phyloP scores from a whole-genome alignment of 169 alveolate genomes.

The Cryptosporidium muris region DNA sequence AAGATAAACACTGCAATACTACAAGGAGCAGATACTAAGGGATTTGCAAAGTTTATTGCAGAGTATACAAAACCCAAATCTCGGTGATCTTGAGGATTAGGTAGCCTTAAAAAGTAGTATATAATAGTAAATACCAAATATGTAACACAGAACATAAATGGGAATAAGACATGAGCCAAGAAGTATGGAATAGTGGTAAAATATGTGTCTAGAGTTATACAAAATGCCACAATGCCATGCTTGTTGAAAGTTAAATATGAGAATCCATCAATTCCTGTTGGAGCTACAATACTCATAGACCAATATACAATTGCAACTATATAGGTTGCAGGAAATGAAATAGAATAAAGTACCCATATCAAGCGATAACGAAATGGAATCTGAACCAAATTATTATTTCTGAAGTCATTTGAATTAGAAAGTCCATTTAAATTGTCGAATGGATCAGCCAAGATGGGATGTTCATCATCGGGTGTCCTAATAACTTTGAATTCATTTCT shows the following conservation, averaged over 20 bases:
- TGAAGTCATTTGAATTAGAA: conserved; percentile 23
- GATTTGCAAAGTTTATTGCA: conserved; percentile 68
- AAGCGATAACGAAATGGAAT: conserved; percentile 28
- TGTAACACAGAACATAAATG: conserved; percentile 42
- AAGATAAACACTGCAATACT: conserved; percentile 36
- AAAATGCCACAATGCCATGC: conserved; percentile 38
- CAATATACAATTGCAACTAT: conserved; percentile 67
- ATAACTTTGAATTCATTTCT: conserved; percentile 21
- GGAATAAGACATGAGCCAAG: conserved; percentile 38
- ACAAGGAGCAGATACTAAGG: conserved; percentile 60
- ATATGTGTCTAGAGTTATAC: conserved; percentile 39
- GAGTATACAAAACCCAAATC: conserved; percentile 65
- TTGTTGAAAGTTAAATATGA: conserved; percentile 53
- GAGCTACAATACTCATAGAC: conserved; percentile 63
- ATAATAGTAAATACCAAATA: conserved; percentile 51
- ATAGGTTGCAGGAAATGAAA: conserved; percentile 60
- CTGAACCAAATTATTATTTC: neutral
- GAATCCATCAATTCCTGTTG: conserved; percentile 59
- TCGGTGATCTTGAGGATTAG: conserved; percentile 54
- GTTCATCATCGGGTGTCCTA: conserved; percentile 22
- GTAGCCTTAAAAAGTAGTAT: conserved; percentile 27
- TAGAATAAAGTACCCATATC: conserved; percentile 63
- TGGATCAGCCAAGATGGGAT: conserved; percentile 48
- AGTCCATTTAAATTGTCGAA: conserved; percentile 21
- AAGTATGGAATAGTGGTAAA: conserved; percentile 58